Base-by-base conservation (phyloP, 2,329 filamentous ascomycete species). In the Metarhizium humberi region DNA sequence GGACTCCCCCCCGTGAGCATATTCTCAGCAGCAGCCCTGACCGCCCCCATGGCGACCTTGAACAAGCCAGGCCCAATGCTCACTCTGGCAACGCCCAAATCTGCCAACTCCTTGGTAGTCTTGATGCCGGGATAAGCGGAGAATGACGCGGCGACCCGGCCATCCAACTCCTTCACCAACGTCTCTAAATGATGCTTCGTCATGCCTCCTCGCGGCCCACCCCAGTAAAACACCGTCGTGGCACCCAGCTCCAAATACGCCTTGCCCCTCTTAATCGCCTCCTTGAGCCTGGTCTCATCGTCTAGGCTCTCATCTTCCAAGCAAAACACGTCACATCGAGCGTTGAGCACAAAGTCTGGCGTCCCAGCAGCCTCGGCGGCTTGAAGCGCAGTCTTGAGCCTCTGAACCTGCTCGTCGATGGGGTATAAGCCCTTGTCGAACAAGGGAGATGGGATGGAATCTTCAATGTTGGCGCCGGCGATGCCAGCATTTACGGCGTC, bases 201-300 rank as follows among this genome's bases (percentile, higher is more conserved):
- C 13, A 81, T 62, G 45, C 79, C 66, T 14, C 73, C 64, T 40
- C 66, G 66, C 0, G 69, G 61, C 2, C 70, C 79, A 14, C 81
- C 81, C 80, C 80, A 85, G 52, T 83, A 79, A 67, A 84, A 85
- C 0, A 82, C 73, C 0, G 78, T 83, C 13, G 74, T 78, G 0
- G 82, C 82, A 0, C 82, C 82, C 2, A 80, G 80, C 0, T 71
- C 75, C 3, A 85, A 68, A 62, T 79, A 85, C n/a, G 75, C 76
- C 56, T 74, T 77, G 0, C 81, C 82, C 0, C 83, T 71, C 50
- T 67, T 63, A 49, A 85, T 70, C 2, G 76, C 79, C 50, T 83
- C 77, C 2, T 70, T 63, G 10, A 83, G 56, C 3, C 61, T 64
- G 11, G 55, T 64, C 50, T 65, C 75, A 47, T 71, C 67, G 18